phyloP scores from a whole-genome alignment of 2,329 filamentous ascomycete species.

The Arthrocladium fulminans region DNA sequence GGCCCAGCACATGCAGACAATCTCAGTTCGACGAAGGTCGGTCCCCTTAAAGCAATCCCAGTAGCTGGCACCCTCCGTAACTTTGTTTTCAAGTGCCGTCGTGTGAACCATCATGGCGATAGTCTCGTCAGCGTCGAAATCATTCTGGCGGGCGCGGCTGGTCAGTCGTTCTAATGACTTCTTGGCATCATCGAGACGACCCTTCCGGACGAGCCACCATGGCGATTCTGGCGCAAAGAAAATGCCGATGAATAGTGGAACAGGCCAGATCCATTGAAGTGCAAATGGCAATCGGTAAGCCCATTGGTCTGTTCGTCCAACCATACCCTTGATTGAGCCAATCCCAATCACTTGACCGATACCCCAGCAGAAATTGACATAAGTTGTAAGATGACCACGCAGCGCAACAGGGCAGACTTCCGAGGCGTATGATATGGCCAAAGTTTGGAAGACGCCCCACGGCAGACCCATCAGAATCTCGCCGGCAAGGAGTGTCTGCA shows the following conservation, averaged over 20 bases:
- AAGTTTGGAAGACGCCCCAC: neutral
- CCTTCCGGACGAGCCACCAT: slow-evolving; percentile 39
- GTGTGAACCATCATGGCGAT: slow-evolving; percentile 33
- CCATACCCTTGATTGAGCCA: slow-evolving; percentile 18
- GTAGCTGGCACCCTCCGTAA: slow-evolving; percentile 41
- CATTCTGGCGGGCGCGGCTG: slow-evolving; percentile 15
- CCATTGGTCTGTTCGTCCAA: slow-evolving; percentile 15
- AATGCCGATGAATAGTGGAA: slow-evolving; percentile 17
- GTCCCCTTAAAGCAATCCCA: slow-evolving; percentile 75
- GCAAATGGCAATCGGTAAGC: slow-evolving; percentile 21
- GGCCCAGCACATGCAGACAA: slow-evolving; percentile 56
- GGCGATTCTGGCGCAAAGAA: slow-evolving; percentile 21
- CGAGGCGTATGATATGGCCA: slow-evolving; percentile 49
- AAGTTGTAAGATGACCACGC: slow-evolving; percentile 51
- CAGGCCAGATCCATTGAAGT: slow-evolving; percentile 23
- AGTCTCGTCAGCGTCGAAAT: slow-evolving; percentile 24
- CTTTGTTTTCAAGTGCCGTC: slow-evolving; percentile 24
- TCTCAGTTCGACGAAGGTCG: slow-evolving; percentile 69
- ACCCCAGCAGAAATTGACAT: slow-evolving; percentile 55
- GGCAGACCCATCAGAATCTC: slow-evolving; percentile 30
- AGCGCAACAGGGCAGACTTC: slow-evolving; percentile 55
- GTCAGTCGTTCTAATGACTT: slow-evolving; percentile 35
- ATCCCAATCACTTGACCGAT: slow-evolving; percentile 50
- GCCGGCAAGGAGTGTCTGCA: slow-evolving; percentile 27
- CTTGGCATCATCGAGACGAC: slow-evolving; percentile 37